Evolutionary conservation across 2,329 filamentous ascomycete genomes (phyloP), one percentile per base, ranked within the genome.

Genomic region (Dryadomyces quercivorus): DNA sequence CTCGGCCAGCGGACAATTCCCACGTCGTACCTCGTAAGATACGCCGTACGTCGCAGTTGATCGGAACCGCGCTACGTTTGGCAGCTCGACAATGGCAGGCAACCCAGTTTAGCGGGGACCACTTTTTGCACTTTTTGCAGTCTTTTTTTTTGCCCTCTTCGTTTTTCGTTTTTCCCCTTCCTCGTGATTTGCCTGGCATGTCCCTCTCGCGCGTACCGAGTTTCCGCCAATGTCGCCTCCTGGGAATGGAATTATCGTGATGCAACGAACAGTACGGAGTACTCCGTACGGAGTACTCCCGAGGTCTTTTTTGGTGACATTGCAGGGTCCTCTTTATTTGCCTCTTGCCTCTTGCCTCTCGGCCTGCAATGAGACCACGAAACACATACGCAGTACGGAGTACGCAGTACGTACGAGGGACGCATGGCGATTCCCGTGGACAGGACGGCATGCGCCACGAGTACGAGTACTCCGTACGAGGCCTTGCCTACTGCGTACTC

Each of bases 11-110:
- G n/a, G n/a, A n/a, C n/a, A n/a, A n/a, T n/a, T n/a, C n/a, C n/a
- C n/a, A n/a, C n/a, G n/a, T n/a, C n/a, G n/a, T n/a, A n/a, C n/a
- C n/a, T n/a, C n/a, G n/a, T n/a, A n/a, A n/a, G n/a, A n/a, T n/a
- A n/a, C n/a, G n/a, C n/a, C 26, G 26, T 31, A 31, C 8, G 26
- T 31, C 26, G 26, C 26, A 31, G 26, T 8, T 48, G 46, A 48
- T 47, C 46, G 31, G 47, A 49, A 49, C 47, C n/a, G 47, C 47
- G 47, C 47, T 34, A 49, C 47, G 31, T 49, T 49, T 49, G n/a
- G 46, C 34, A 48, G 46, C 16, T 34, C 26, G 46, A 18, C 47
- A 34, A 20, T 38, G 47, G 26, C 47, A 49, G 47, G 16, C 18
- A 12, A 26, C n/a, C 12, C n/a, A 26, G 26, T 31, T 13, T 31